Percentiles rank a stretch among this genome's conserved stretches.
Conservation (phyloP, 106 monocot genomes). For the Posidonia australis region DNA sequence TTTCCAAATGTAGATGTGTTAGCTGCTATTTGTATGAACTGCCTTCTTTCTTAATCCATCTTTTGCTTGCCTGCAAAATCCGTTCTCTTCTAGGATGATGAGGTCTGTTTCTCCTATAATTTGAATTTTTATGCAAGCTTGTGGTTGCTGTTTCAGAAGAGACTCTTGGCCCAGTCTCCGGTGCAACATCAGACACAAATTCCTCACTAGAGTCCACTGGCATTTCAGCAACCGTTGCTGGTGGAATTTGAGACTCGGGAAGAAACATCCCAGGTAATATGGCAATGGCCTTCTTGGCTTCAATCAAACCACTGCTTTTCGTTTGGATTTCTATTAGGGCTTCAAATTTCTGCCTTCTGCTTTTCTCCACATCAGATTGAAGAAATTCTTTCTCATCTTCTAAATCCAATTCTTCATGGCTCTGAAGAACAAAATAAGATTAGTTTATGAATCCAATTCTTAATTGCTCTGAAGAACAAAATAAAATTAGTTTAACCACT, state of each 20-base stretch:
- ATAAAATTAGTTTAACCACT: too few species aligned
- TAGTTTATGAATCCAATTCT: too few species aligned
- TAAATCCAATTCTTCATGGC: not conserved
- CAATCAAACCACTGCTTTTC: constrained; percentile 10
- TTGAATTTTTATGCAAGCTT: not conserved
- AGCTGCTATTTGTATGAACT: not conserved
- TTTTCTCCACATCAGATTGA: constrained; percentile 6
- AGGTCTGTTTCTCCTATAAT: not conserved
- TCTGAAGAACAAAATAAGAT: constrained; percentile 1
- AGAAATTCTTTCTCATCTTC: constrained; percentile 7
- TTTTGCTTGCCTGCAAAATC: constrained; percentile 1
- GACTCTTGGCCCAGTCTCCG: not conserved
- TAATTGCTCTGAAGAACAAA: too few species aligned
- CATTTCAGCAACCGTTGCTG: too few species aligned
- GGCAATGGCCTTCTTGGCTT: constrained; percentile 11
- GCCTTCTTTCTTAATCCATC: constrained; percentile 6
- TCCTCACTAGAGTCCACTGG: not conserved
- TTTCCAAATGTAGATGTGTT: not conserved
- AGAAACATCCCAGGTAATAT: constrained; percentile 20
- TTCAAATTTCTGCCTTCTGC: constrained; percentile 12
- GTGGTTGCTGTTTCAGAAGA: not conserved
- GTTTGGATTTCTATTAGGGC: not conserved
- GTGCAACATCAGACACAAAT: not conserved
- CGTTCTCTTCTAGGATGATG: not conserved
- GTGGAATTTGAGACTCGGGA: constrained; percentile 1